Conservation (phyloP, 441 rosid species). For the Gossypium davidsonii region DNA sequence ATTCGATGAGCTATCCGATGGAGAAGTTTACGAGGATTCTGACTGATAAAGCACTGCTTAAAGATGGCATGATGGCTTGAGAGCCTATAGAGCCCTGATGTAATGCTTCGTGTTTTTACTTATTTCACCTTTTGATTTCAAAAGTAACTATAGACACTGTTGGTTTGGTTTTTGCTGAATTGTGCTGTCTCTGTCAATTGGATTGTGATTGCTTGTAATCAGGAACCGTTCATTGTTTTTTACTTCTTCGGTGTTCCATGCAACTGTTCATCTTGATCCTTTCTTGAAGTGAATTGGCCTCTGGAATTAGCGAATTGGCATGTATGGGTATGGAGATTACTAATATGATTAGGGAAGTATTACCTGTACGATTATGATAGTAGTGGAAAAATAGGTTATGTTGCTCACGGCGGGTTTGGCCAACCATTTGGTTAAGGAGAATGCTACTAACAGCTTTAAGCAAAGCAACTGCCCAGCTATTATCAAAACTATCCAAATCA, state of each 20-base stretch:
- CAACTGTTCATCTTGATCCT: background rate
- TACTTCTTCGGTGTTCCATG: background rate
- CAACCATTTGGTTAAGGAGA: too few relatives aligned
- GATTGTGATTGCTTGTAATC: constrained; percentile 22
- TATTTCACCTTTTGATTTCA: constrained; percentile 6
- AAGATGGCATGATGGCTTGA: background rate
- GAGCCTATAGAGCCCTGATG: background rate
- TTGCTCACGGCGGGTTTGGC: too few relatives aligned
- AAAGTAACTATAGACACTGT: background rate
- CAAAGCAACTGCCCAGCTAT: too few relatives aligned
- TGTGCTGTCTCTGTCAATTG: background rate
- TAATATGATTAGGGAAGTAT: too few relatives aligned
- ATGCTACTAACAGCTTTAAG: too few relatives aligned
- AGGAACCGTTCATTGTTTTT: background rate
- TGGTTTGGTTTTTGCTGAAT: constrained; percentile 9
- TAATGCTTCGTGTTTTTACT: constrained; percentile 13
- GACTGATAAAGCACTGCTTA: constrained; percentile 24
- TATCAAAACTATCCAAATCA: too few relatives aligned
- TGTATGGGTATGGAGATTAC: too few relatives aligned
- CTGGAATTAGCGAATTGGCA: background rate
- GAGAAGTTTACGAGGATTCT: constrained; percentile 46
- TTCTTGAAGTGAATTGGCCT: background rate
- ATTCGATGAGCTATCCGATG: constrained; percentile 55
- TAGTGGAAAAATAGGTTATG: too few relatives aligned
- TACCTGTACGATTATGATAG: too few relatives aligned